These are phyloP conservation scores for Solanum paucissectum DNA, from an alignment of 257 asterid species.

Conservation along the genomic window DNA sequence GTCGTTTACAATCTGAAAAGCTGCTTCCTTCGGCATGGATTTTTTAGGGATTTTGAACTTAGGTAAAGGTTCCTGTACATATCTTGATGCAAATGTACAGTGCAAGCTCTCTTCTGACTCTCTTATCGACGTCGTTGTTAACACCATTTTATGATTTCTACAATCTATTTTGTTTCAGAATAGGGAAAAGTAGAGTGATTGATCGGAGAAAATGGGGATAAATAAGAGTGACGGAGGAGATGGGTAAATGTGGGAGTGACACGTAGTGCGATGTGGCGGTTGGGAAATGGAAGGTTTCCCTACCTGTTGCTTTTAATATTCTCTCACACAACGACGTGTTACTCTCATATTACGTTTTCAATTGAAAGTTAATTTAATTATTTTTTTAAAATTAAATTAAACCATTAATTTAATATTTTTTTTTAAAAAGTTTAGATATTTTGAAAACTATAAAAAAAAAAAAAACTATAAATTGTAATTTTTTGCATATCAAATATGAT, in stretches of 20 bases:
- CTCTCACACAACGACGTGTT: not conserved
- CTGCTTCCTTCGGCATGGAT: slow-evolving; percentile 69
- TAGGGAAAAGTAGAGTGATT: not conserved
- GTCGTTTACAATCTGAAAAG: slow-evolving; percentile 60
- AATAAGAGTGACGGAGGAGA: not conserved
- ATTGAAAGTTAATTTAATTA: too few species aligned
- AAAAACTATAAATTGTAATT: too few species aligned
- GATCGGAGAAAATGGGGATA: not conserved
- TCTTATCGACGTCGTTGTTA: slow-evolving; percentile 6
- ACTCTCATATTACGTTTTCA: too few species aligned
- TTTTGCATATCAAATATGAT: too few species aligned
- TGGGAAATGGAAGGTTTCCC: not conserved
- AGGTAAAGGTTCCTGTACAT: slow-evolving; percentile 42
- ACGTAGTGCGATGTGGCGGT: not conserved
- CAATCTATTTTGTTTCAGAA: not conserved
- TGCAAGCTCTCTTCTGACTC: slow-evolving; percentile 27
- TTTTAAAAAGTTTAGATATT: too few species aligned
- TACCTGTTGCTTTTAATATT: not conserved
- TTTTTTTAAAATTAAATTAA: too few species aligned
- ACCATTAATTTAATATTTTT: too few species aligned
- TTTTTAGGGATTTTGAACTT: slow-evolving; percentile 42
- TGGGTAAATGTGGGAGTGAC: not conserved
- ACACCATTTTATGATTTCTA: slow-evolving; percentile 15
- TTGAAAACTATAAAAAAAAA: too few species aligned
- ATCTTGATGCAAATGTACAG: slow-evolving; percentile 66